Percentiles rank a stretch among this genome's conserved stretches.
These are phyloP conservation scores for Gossypium davidsonii DNA, from an alignment of 441 rosid species.

Conservation along the genomic window DNA sequence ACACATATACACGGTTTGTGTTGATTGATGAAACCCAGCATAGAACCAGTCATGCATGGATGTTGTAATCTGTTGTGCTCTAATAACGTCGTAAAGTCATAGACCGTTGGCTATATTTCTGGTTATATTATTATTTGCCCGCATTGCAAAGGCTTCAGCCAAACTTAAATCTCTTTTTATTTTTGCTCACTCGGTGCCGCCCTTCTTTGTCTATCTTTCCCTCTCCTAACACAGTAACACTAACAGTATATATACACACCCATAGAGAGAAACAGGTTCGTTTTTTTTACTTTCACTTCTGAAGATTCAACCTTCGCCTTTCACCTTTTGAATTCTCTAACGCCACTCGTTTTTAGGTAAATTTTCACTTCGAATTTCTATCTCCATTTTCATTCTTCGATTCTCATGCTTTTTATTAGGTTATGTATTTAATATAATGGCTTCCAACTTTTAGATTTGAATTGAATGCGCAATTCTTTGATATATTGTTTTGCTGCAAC, in stretches of 20 bases:
- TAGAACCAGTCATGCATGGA: background rate
- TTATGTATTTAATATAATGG: background rate
- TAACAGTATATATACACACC: background rate
- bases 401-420: background rate
- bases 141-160: background rate
- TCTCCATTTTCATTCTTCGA: background rate
- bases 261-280: background rate
- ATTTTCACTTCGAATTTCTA: background rate
- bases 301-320: background rate
- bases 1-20: conserved; percentile 10
- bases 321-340: background rate
- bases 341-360: background rate
- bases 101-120: background rate
- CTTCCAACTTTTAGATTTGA: background rate
- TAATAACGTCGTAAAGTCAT: background rate
- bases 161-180: background rate
- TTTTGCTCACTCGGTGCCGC: background rate
- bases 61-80: background rate
- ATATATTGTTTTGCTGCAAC: background rate
- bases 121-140: background rate
- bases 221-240: background rate
- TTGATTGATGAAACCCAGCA: background rate
- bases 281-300: background rate
- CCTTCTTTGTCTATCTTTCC: background rate
- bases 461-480: background rate